phyloP scores from a whole-genome alignment of 257 asterid genomes.

The Gynochthodes officinalis region DNA sequence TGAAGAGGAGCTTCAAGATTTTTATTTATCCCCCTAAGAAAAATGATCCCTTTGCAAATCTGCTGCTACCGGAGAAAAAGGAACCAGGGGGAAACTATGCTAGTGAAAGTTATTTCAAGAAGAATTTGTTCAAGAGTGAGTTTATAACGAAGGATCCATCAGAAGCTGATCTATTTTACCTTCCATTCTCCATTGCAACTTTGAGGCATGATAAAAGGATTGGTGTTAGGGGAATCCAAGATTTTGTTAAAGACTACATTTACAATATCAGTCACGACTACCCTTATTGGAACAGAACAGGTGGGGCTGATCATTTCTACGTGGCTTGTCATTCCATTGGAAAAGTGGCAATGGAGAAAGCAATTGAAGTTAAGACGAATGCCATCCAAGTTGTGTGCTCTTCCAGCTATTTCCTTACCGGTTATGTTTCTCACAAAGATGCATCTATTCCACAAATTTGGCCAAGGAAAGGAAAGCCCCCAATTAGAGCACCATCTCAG shows the following conservation, averaged over 20 bases:
- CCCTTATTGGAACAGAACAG: conserved; percentile 78
- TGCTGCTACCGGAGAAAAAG: conserved; percentile 36
- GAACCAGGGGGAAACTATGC: conserved; percentile 85
- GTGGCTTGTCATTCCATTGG: conserved; percentile 88
- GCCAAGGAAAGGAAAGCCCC: conserved; percentile 59
- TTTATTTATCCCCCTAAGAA: conserved; percentile 60
- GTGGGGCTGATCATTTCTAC: conserved; percentile 89
- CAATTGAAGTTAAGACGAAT: conserved; percentile 55
- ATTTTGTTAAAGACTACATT: conserved; percentile 45
- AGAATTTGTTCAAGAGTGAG: conserved; percentile 50
- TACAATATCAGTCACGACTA: conserved; percentile 38
- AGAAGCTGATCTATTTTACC: conserved; percentile 69
- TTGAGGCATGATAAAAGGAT: conserved; percentile 67
- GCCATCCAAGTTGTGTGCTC: conserved; percentile 92
- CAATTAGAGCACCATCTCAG: conserved; percentile 35
- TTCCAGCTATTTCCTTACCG: conserved; percentile 70
- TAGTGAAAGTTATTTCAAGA: conserved; percentile 90
- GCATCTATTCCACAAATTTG: conserved; percentile 91
- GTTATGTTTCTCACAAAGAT: conserved; percentile 83
- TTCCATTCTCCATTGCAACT: conserved; percentile 80
- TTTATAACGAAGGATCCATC: conserved; percentile 71
- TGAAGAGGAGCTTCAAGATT: conserved; percentile 64
- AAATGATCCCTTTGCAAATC: conserved; percentile 64
- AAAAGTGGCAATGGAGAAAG: conserved; percentile 71
- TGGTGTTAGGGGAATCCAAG: conserved; percentile 66